phyloP scores from a whole-genome alignment of 169 alveolate species.

The Cardiosporidium cionae region DNA sequence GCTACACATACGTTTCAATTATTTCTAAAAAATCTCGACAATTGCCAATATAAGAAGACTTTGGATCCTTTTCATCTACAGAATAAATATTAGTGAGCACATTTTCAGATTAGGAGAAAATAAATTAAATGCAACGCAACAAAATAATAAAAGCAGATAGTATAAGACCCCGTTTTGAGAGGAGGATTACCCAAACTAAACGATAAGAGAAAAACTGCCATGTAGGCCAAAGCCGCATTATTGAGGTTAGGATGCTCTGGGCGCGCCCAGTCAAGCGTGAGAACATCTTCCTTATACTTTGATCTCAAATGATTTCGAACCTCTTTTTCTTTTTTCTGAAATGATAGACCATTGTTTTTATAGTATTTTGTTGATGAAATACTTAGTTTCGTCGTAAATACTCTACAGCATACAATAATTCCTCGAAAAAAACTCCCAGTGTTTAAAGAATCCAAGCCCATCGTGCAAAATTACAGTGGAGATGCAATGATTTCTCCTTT shows the following conservation, averaged over 20 bases:
- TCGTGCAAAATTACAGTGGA: too few relatives aligned
- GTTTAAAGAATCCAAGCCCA: too few relatives aligned
- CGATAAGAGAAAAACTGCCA: neutral
- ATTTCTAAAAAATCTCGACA: neutral
- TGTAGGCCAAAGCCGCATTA: neutral
- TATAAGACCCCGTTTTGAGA: too few relatives aligned
- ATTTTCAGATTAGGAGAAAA: too few relatives aligned
- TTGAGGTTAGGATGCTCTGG: neutral
- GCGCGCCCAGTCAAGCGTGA: neutral
- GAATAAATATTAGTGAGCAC: too few relatives aligned
- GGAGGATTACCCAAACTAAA: neutral
- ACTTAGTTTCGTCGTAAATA: too few relatives aligned
- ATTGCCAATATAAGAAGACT: neutral
- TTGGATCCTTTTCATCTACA: neutral
- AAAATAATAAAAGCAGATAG: too few relatives aligned
- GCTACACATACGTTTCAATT: neutral
- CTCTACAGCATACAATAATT: too few relatives aligned
- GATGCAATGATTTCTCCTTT: too few relatives aligned
- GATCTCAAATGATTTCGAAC: neutral
- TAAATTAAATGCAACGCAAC: too few relatives aligned
- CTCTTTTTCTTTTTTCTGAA: neutral
- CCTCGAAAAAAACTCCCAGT: too few relatives aligned
- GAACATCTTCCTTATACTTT: neutral
- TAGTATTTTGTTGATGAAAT: too few relatives aligned
- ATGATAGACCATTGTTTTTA: neutral